These are phyloP conservation scores for Acacia pycnantha DNA, from an alignment of 331 rosid genomes.

Conservation along the genomic window DNA sequence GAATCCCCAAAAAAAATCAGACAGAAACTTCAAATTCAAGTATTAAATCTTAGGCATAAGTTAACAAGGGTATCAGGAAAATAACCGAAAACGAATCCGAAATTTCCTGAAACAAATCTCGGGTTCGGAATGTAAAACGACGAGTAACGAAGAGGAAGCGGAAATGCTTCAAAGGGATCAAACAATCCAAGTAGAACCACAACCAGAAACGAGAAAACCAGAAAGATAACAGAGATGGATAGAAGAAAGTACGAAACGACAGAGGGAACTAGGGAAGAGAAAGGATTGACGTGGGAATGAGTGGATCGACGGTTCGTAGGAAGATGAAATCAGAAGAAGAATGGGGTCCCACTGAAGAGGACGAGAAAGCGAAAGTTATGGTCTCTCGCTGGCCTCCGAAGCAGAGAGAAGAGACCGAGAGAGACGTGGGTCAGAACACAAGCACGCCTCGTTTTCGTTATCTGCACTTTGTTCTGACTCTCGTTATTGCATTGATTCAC, in stretches of 20 bases:
- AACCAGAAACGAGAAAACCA: not conserved
- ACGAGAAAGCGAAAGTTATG: not conserved
- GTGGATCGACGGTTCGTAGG: slow-evolving; percentile 12
- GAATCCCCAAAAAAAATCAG: not conserved
- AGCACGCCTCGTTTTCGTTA: not conserved
- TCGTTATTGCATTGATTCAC: not conserved
- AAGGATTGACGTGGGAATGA: slow-evolving; percentile 11
- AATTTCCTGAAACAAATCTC: not conserved
- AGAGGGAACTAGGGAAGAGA: not conserved
- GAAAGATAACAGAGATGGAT: not conserved
- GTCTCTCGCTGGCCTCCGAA: not conserved
- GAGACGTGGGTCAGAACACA: not conserved
- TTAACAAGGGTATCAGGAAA: not conserved
- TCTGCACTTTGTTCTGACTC: not conserved
- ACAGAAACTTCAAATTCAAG: not conserved
- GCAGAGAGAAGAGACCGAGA: not conserved
- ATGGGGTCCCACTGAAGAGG: slow-evolving; percentile 23
- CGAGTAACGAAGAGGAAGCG: not conserved
- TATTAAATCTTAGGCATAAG: not conserved
- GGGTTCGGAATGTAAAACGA: not conserved
- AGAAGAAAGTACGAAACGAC: not conserved
- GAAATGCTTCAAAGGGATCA: slow-evolving; percentile 9
- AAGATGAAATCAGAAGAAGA: slow-evolving; percentile 1
- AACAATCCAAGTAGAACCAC: not conserved
- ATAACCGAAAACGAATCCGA: not conserved